Evolutionary conservation across 345 rosid species (phyloP), one percentile per base, ranked within the genome.

Genomic region (Euphorbia lathyris): DNA sequence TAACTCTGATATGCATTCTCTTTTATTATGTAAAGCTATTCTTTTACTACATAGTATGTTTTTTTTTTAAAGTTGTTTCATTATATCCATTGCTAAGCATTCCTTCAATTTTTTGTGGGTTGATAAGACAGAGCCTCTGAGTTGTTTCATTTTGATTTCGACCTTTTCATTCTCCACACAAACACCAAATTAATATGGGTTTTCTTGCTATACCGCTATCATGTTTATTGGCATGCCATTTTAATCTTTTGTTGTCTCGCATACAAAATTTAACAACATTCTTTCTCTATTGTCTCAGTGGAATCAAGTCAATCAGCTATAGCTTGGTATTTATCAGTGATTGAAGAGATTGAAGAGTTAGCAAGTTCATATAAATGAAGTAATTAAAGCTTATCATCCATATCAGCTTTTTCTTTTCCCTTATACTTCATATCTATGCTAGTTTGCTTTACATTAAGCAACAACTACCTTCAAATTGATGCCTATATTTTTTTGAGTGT

Each of bases 321-420:
- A 9, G 57, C 40, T 29, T 48, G 16, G 57, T 47, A 3, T 47
- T 12, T 16, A 7, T 45, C 5, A 20, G 57, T 29, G 42, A 45
- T 48, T 65, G 14, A 65, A 32, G 57, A 47, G n/a, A 65, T 48
- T 65, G 14, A 65, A 32, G 57, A 47, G n/a, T 47, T 27, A 65
- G 57, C 57, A 27, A 65, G 42, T 65, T 48, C 68, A 47, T 65
- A 65, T 25, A 62, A 65, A 65, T 65, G 68, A 65, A 65, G 57
- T 65, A 47, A 65, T 65, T 48, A 25, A 14, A 14, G 30, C n/a
- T 63, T 63, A 40, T 5, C 9, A 17, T 20, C 19, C 23, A 20
- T 1, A 17, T 30, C 17, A 11, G 10, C 7, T 22, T 23, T 22
- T 36, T 10, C 13, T 23, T 40, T 43, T 23, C 13, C 29, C 13